These are phyloP conservation scores for Talaromyces sp. DNA, from an alignment of 2,329 filamentous ascomycete genomes.

Conservation along the genomic window DNA sequence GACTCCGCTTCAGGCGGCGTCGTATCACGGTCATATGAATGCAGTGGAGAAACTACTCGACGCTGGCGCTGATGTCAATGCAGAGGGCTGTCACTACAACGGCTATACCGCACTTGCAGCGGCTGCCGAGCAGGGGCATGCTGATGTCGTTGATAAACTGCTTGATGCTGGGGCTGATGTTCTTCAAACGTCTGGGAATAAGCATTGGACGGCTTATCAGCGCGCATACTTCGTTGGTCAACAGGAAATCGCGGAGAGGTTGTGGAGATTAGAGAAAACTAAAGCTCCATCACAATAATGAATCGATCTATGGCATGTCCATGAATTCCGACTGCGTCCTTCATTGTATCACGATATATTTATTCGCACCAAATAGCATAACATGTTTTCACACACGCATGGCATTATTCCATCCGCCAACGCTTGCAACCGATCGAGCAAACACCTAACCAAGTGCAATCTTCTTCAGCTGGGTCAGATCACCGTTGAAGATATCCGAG, in stretches of 20 bases:
- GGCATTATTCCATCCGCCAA: not conserved
- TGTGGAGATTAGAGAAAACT: slow-evolving; percentile 14
- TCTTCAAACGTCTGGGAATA: slow-evolving; percentile 14
- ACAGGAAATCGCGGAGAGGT: slow-evolving; percentile 11
- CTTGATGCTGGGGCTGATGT: slow-evolving; percentile 16
- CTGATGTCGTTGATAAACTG: slow-evolving; percentile 20
- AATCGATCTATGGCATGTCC: not conserved
- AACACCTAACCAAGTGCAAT: slow-evolving; percentile 16
- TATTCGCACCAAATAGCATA: not conserved
- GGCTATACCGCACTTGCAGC: slow-evolving; percentile 19
- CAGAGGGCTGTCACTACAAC: slow-evolving; percentile 16
- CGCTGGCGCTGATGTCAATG: slow-evolving; percentile 22
- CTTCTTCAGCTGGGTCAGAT: slow-evolving; percentile 32
- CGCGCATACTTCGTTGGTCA: slow-evolving; percentile 16
- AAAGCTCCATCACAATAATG: not conserved
- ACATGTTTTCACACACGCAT: not conserved
- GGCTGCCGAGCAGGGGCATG: slow-evolving; percentile 20
- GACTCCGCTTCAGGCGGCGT: slow-evolving; percentile 22
- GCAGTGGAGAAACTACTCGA: slow-evolving; percentile 18
- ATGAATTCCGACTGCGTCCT: not conserved
- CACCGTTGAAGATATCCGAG: slow-evolving; percentile 52
- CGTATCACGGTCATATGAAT: slow-evolving; percentile 18
- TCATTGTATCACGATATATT: not conserved
- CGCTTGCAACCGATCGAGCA: not conserved
- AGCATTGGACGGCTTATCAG: slow-evolving; percentile 17